A percentile compares a stretch with the other conserved stretches of the same genome.
Evolutionary conservation across 192 early-diverging fungal genomes (phyloP).

Genomic region (Phycomyces nitens): DNA sequence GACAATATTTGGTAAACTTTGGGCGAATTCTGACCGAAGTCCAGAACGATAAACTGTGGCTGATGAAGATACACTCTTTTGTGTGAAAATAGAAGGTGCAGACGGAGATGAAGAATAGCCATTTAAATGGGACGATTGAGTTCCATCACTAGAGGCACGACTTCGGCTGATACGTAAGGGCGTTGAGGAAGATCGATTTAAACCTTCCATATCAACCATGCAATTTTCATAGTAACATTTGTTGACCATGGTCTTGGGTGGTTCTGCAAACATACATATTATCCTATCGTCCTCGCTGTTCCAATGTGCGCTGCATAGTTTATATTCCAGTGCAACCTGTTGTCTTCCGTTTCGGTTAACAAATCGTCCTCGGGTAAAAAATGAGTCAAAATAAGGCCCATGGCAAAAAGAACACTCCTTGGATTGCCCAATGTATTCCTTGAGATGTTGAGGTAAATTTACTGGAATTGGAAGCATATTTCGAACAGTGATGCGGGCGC

Average conservation of each 20-base stretch:
- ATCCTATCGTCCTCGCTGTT: conserved; percentile 63
- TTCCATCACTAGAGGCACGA: conserved; percentile 10
- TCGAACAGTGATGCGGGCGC: conserved; percentile 71
- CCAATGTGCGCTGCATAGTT: conserved; percentile 75
- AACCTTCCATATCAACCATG: conserved; percentile 5
- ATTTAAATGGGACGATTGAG: not conserved
- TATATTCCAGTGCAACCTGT: conserved; percentile 59
- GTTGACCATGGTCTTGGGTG: not conserved
- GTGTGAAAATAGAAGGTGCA: not conserved
- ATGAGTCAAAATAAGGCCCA: conserved; percentile 73
- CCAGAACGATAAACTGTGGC: not conserved
- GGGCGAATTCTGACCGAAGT: not conserved
- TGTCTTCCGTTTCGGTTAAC: conserved; percentile 53
- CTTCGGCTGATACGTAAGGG: not conserved
- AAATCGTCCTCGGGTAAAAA: conserved; percentile 54
- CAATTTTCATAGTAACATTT: not conserved
- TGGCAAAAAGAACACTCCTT: conserved; percentile 70
- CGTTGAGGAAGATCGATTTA: not conserved
- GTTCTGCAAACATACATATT: conserved; percentile 47
- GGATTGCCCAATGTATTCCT: conserved; percentile 60
- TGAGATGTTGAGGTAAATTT: conserved; percentile 50
- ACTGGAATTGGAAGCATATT: conserved; percentile 55
- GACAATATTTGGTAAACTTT: not conserved
- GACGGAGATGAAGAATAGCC: not conserved
- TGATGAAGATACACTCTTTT: not conserved